Evolutionary conservation across 164 flowering plant species (phyloP).

Genomic region (Vitis riparia): DNA sequence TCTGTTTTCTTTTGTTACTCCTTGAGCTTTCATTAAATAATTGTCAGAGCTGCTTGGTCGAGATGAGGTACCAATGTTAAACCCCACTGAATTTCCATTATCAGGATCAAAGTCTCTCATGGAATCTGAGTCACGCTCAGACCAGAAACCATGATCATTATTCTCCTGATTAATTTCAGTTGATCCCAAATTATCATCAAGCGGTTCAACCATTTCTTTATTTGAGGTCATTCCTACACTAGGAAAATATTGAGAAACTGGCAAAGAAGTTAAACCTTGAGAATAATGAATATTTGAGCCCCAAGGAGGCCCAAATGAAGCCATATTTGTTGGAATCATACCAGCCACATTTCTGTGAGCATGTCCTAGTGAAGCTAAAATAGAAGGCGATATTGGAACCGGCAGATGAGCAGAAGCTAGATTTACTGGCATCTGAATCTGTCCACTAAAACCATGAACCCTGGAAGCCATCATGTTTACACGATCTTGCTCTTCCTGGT

Average conservation of each 20-base stretch:
- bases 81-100: slow-evolving; percentile 44
- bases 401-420: slow-evolving; percentile 59
- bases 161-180: slow-evolving; percentile 45
- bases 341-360: slow-evolving; percentile 61
- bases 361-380: slow-evolving; percentile 76
- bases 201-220: slow-evolving; percentile 52
- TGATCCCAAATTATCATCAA: slow-evolving; percentile 50
- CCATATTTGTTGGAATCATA: slow-evolving; percentile 62
- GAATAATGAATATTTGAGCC: slow-evolving; percentile 62
- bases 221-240: slow-evolving; percentile 39
- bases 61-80: slow-evolving; percentile 40
- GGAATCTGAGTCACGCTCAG: slow-evolving; percentile 53
- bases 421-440: slow-evolving; percentile 65
- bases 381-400: slow-evolving; percentile 56
- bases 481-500: slow-evolving; percentile 87
- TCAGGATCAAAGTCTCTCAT: slow-evolving; percentile 50
- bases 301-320: slow-evolving; percentile 64
- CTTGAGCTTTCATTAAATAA: slow-evolving; percentile 40
- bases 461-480: slow-evolving; percentile 76
- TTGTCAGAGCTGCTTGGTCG: slow-evolving; percentile 30
- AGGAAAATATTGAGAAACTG: slow-evolving; percentile 58
- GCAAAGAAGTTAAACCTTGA: slow-evolving; percentile 59
- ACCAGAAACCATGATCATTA: slow-evolving; percentile 56
- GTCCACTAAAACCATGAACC: slow-evolving; percentile 61
- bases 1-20: slow-evolving; percentile 44